Evolutionary conservation across 208 protist genomes (phyloP).

Genomic region (Vickermania spadyakhi): DNA sequence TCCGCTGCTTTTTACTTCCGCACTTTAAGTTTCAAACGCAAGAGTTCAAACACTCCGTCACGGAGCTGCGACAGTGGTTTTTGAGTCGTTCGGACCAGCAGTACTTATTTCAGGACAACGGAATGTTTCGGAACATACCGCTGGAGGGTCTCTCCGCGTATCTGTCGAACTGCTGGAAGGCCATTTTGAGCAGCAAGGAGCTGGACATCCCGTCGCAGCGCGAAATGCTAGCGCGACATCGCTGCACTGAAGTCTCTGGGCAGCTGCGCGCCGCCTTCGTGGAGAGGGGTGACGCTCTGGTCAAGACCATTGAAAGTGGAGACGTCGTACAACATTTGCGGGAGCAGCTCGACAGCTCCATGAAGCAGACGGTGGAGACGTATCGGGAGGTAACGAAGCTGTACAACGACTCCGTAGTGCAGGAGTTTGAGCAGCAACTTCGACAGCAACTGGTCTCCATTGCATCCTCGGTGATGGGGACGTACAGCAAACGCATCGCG

Average conservation of each 20-base stretch:
- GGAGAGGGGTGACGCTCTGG: conserved; percentile 28
- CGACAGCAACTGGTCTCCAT: conserved; percentile 38
- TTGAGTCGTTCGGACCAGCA: conserved; percentile 16
- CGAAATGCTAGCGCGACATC: conserved; percentile 93
- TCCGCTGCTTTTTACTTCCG: conserved; percentile 72
- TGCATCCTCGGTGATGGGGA: conserved; percentile 35
- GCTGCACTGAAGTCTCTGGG: conserved; percentile 87
- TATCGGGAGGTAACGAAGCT: conserved; percentile 53
- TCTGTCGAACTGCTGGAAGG: conserved; percentile 85
- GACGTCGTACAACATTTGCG: conserved; percentile 54
- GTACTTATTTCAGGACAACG: conserved; percentile 55
- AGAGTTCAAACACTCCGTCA: conserved; percentile 43
- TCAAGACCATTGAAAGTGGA: conserved; percentile 40
- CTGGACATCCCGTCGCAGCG: conserved; percentile 95
- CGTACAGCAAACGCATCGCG: conserved; percentile 45
- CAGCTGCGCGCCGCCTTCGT: conserved; percentile 41
- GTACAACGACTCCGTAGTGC: conserved; percentile 45
- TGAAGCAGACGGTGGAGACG: conserved; percentile 25
- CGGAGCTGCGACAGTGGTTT: conserved; percentile 55
- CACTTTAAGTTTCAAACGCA: conserved; percentile 74
- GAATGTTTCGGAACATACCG: conserved; percentile 80
- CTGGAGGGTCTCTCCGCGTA: conserved; percentile 82
- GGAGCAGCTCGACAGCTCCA: conserved; percentile 40
- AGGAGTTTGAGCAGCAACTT: conserved; percentile 27
- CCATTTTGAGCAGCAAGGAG: conserved; percentile 92